A percentile compares a stretch with the other conserved stretches of the same genome.
These are phyloP conservation scores for Coemansia sp. DNA, from an alignment of 192 early-diverging fungal species.

Conservation along the genomic window DNA sequence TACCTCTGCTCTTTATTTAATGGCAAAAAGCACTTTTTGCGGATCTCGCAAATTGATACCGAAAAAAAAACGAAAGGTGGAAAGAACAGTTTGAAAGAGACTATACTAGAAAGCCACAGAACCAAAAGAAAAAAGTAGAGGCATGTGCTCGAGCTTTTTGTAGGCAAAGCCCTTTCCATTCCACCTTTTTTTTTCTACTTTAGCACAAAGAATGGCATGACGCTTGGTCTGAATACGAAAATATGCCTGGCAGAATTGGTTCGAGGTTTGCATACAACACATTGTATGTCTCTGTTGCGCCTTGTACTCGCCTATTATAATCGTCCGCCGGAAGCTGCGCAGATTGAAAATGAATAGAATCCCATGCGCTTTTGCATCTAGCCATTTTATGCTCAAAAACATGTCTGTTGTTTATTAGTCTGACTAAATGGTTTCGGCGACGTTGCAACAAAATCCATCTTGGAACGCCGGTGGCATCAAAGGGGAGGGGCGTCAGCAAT, in stretches of 20 bases:
- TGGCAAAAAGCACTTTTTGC: not conserved
- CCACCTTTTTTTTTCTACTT: not conserved
- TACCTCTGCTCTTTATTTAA: not conserved
- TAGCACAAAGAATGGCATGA: slow-evolving; percentile 4
- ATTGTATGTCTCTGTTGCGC: slow-evolving; percentile 4
- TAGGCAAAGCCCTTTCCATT: slow-evolving; percentile 3
- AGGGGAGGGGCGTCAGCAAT: not conserved
- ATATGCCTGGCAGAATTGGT: slow-evolving; percentile 3
- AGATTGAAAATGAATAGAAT: slow-evolving; percentile 3
- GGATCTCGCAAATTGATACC: not conserved
- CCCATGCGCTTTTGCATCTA: slow-evolving; percentile 5
- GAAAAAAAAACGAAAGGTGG: not conserved
- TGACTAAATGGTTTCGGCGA: not conserved
- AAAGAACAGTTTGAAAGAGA: slow-evolving; percentile 8
- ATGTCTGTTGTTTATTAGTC: not conserved
- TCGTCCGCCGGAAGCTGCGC: not conserved
- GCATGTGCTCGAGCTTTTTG: slow-evolving; percentile 8
- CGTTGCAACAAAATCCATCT: not conserved
- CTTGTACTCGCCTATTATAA: not conserved
- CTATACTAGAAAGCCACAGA: slow-evolving; percentile 7
- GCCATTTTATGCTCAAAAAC: not conserved
- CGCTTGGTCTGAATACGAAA: slow-evolving; percentile 3
- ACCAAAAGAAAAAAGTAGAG: not conserved
- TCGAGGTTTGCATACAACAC: slow-evolving; percentile 7
- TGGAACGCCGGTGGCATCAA: not conserved